Evolutionary conservation across 805 yeast genomes (phyloP), one percentile per base, ranked within the genome.

Genomic region (Debaryomyces castellii): DNA sequence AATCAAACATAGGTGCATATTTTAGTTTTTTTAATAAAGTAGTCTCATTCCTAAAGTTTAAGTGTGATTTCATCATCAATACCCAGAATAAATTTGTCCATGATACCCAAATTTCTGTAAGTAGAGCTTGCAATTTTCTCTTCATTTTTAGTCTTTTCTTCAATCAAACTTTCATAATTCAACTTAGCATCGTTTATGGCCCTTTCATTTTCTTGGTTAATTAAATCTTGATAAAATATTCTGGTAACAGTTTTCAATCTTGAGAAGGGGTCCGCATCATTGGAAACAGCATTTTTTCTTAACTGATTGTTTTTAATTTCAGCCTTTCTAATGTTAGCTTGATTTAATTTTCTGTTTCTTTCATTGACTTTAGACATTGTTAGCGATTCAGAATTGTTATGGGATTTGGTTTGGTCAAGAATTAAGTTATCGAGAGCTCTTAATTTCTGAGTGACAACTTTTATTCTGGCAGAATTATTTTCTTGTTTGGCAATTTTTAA

Each of bases 191-290:
- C 77, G 27, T 70, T 76, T 45, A 80, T 71, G 2, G 84, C 86
- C 62, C 74, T 77, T 52, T 77, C 82, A 53, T 83, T 81, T 51
- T 77, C 85, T 49, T 75, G 78, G 50, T 75, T 74, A 50, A 76
- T 81, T 39, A 75, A 68, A 44, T 79, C 78, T 46, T 75, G 73
- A 59, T 90, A 89, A 66, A 89, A 92, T 49, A 89, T 81, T 57
- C 88, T 81, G 1, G 97, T 88, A 50, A 83, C 86, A 1, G 98
- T 92, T 62, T 88, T 85, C 60, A 94, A 78, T 63, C 98, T 82
- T 53, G 87, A 81, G 66, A 94, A 94, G 18, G 99, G 98, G 69
- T 94, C 88, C 7, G 74, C 74, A 55, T 76, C 80, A 14, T 14
- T 12, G 44, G 80, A 73, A 46, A 67, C 67, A 36, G 55, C 71